phyloP scores from a whole-genome alignment of 768 basidiomycete genomes.

The Boletus bicolor region DNA sequence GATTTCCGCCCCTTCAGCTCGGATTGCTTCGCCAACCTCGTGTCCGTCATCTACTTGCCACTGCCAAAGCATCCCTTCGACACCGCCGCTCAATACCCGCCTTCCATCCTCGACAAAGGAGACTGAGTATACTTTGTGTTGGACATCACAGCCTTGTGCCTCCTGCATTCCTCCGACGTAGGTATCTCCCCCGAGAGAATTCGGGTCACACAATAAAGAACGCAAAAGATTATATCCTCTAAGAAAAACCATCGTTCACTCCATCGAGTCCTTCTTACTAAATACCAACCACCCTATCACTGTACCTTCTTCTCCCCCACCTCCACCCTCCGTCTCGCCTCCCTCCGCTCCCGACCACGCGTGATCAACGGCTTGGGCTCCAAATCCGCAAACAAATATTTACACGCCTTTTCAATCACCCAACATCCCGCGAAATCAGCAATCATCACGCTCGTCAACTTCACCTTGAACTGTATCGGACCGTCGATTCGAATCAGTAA shows the following conservation, averaged over 20 bases:
- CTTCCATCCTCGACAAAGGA: no score
- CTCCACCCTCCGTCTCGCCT: constrained; percentile 51
- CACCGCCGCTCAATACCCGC: no score
- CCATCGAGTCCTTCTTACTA: no score
- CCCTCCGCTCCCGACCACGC: constrained; percentile 76
- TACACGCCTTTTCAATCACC: constrained; percentile 78
- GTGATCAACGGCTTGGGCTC: constrained; percentile 85
- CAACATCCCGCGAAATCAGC: constrained; percentile 88
- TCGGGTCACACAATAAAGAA: not conserved
- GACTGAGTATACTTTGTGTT: no score
- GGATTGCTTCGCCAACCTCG: no score
- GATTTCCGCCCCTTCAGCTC: no score
- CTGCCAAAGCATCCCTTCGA: no score
- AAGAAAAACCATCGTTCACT: not conserved
- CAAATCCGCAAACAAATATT: constrained; percentile 81
- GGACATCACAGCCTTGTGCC: no score
- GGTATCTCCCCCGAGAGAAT: no score
- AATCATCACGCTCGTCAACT: constrained; percentile 77
- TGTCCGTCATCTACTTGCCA: no score
- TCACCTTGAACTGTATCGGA: constrained; percentile 69
- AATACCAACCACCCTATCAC: constrained; percentile 11
- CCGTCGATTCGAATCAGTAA: no score
- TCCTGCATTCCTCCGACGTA: no score
- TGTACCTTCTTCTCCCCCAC: constrained; percentile 38
- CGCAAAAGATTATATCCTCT: not conserved